Evolutionary conservation across 1,139 yeast species (phyloP).

Genomic region (Pichia norvegensis): DNA sequence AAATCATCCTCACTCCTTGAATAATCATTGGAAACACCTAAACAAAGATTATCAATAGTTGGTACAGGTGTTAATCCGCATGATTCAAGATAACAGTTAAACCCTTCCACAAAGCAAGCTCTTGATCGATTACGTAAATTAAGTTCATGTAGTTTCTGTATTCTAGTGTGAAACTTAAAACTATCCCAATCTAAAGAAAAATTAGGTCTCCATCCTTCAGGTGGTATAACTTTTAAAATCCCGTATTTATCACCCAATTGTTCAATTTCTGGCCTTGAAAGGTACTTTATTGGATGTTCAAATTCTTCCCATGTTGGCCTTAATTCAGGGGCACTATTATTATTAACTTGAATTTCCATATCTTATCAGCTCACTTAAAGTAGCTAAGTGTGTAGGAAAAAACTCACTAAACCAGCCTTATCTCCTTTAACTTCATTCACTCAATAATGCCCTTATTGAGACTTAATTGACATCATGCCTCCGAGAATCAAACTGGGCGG

Average conservation of each 20-base stretch:
- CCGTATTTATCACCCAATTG: conserved; percentile 55
- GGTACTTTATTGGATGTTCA: conserved; percentile 50
- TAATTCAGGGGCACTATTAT: conserved; percentile 7
- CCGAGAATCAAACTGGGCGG: no score
- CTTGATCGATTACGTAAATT: conserved; percentile 57
- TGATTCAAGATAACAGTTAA: conserved; percentile 51
- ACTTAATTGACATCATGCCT: no score
- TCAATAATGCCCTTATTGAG: no score
- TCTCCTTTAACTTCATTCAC: not conserved
- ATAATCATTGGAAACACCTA: conserved; percentile 11
- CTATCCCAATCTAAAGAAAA: conserved; percentile 42
- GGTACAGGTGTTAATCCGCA: conserved; percentile 17
- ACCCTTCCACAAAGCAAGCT: conserved; percentile 50
- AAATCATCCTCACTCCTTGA: not conserved
- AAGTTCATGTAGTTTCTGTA: conserved; percentile 57
- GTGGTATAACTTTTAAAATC: conserved; percentile 59
- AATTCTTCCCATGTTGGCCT: conserved; percentile 49
- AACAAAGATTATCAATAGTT: conserved; percentile 10
- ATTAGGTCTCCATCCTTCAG: conserved; percentile 46
- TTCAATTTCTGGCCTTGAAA: conserved; percentile 44
- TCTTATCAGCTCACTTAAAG: not conserved
- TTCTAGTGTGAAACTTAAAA: conserved; percentile 57
- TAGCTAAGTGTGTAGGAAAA: no score
- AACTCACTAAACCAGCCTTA: no score
- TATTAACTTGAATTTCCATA: not conserved